phyloP scores from a whole-genome alignment of 345 rosid species.

The Lepidium didymum region DNA sequence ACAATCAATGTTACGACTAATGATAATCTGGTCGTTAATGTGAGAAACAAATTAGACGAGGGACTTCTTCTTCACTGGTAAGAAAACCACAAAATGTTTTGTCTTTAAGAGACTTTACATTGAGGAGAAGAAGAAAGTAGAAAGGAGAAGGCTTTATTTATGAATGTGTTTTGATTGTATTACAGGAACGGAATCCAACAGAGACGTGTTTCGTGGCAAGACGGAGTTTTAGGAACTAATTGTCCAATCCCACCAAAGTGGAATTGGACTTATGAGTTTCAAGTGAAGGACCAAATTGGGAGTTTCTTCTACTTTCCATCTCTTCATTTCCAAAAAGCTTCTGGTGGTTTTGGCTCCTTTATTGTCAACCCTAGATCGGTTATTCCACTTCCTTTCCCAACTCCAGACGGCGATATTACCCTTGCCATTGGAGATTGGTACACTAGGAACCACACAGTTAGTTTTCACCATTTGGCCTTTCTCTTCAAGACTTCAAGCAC shows the following conservation, averaged over 20 bases:
- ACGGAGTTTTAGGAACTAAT: slow-evolving; percentile 87
- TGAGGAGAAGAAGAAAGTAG: background rate
- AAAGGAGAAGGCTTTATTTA: background rate
- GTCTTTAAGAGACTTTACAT: background rate
- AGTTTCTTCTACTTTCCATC: slow-evolving; percentile 99
- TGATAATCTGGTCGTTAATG: slow-evolving; percentile 75
- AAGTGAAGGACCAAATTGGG: slow-evolving; percentile 96
- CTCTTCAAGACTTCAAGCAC: background rate
- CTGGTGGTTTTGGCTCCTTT: slow-evolving; percentile 91
- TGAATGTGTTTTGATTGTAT: background rate
- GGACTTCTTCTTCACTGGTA: slow-evolving; percentile 84
- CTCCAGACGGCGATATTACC: slow-evolving; percentile 76
- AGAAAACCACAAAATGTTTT: background rate
- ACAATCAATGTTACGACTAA: slow-evolving; percentile 85
- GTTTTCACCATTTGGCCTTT: background rate
- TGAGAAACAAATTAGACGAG: slow-evolving; percentile 85
- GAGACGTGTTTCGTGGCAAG: slow-evolving; percentile 98
- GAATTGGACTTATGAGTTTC: slow-evolving; percentile 99
- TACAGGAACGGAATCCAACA: slow-evolving; percentile 88
- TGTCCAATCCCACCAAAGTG: slow-evolving; percentile 99
- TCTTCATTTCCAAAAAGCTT: slow-evolving; percentile 85
- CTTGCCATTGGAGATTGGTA: slow-evolving; percentile 94
- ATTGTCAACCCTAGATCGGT: slow-evolving; percentile 65
- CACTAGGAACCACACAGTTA: slow-evolving; percentile 85
- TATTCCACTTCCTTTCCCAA: slow-evolving; percentile 77